Conservation (phyloP, 768 basidiomycete species). For the Lactarius hatsudake region DNA sequence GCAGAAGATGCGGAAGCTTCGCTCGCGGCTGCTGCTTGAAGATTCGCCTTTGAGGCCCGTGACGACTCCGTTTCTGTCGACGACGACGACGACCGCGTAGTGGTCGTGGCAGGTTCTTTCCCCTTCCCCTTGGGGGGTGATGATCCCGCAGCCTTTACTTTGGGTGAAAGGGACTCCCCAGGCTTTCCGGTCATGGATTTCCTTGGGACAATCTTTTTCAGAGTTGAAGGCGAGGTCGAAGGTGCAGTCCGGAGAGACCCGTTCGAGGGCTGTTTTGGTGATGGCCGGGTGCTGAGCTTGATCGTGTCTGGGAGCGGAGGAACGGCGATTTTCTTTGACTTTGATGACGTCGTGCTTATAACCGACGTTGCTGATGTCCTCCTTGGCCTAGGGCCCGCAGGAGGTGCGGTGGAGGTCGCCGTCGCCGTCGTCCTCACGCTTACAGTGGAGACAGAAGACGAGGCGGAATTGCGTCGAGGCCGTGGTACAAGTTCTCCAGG, state of each 20-base stretch:
- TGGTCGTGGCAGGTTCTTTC: constrained; percentile 25
- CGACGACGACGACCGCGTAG: constrained; percentile 11
- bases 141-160: constrained; percentile 1
- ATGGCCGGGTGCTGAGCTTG: constrained; percentile 13
- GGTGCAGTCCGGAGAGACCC: constrained; percentile 25
- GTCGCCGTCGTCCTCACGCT: constrained; percentile 34
- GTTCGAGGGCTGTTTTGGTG: constrained; percentile 17
- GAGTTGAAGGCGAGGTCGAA: constrained; percentile 26
- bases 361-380: constrained; percentile 22
- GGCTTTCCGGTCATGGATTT: constrained; percentile 16
- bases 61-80: constrained; percentile 14
- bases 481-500: constrained; percentile 37
- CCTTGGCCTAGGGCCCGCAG: constrained; percentile 18
- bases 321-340: constrained; percentile 16
- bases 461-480: constrained; percentile 33
- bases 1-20: constrained; percentile 31
- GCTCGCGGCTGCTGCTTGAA: constrained; percentile 3
- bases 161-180: constrained; percentile 19
- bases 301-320: constrained; percentile 23
- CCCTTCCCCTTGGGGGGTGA: constrained; percentile 24
- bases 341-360: constrained; percentile 21
- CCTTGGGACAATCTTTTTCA: constrained; percentile 26
- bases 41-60: background rate
- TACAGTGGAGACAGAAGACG: constrained; percentile 35
- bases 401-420: constrained; percentile 26